Base-by-base conservation (phyloP, 495 filamentous ascomycete genomes). In the Aspergillus asperescens region DNA sequence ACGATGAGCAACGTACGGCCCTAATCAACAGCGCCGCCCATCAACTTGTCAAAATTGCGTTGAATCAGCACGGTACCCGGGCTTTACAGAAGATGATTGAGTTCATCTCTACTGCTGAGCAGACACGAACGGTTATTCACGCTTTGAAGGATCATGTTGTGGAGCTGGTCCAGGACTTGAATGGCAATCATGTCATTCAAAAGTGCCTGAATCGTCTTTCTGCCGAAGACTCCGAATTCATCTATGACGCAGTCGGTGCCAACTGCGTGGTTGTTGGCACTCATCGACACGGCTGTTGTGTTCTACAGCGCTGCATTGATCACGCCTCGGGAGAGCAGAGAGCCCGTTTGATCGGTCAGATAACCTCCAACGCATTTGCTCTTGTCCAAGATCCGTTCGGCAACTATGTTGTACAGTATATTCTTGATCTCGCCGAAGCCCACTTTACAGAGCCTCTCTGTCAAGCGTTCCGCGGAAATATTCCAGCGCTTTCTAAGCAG, bases 61-160 rank as follows among this genome's bases (percentile, higher is more conserved):
- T 96, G 46, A 97, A 97, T 68, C 89, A 94, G 71, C 93, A 98
- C 69, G 93, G 93, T 52, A 98, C 93, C 32, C 82, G 93, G 25
- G 93, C 93, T 57, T 70, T 98, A 50, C 93, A 98, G 71, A 97
- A 96, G 77, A 98, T 98, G 93, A 97, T 98, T 54, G 93, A 98
- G 65, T 92, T 87, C 60, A 88, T 98, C 59, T 85, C 86, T 38
- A 90, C 87, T 27, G 74, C 79, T 3, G 82, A 86, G 59, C 85
- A 87, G 71, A 87, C 90, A 38, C 74, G 86, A 50, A 85, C 84
- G 18, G 89, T 98, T 59, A 93, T 94, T 53, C 66, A 81, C 24
- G 86, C 92, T 16, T 77, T 98, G 25, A 73, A 81, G 29, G 70
- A 81, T 52, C 81, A 87, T 50, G 93, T 98, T 23, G 91, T 96